Evolutionary conservation across 2,329 filamentous ascomycete species (phyloP).

Genomic region (Fusarium avenaceum): DNA sequence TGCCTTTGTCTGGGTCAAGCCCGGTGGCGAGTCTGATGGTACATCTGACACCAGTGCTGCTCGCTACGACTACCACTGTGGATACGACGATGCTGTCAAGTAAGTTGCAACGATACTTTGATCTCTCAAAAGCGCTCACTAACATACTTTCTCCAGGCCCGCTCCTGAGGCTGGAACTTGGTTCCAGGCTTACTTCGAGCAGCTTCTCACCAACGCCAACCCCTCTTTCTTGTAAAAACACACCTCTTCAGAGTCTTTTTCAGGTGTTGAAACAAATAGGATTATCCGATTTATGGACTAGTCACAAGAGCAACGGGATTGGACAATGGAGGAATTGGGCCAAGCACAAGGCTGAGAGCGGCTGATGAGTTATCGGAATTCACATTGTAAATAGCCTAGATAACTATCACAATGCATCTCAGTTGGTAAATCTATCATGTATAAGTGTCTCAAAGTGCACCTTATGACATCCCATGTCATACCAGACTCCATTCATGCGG

Average conservation of each 20-base stretch:
- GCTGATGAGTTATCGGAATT: neutral
- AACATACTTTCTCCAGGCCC: constrained; percentile 59
- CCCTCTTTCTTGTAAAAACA: constrained; percentile 58
- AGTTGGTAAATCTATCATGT: too few species aligned
- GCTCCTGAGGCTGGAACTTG: constrained; percentile 78
- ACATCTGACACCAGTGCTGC: constrained; percentile 62
- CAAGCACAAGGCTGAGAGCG: neutral
- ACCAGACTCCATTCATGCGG: too few species aligned
- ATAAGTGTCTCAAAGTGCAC: too few species aligned
- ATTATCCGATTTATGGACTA: neutral
- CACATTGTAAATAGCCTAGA: neutral
- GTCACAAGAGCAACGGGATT: neutral
- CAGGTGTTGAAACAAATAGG: neutral
- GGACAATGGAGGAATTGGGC: neutral
- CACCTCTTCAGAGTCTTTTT: neutral
- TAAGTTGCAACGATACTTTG: neutral
- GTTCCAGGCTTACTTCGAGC: constrained; percentile 73
- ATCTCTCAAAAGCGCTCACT: neutral
- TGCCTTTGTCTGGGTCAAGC: constrained; percentile 80
- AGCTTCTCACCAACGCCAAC: constrained; percentile 68
- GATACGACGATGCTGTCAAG: constrained; percentile 63
- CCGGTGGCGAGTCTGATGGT: constrained; percentile 70
- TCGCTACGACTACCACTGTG: constrained; percentile 60
- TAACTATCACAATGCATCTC: neutral
- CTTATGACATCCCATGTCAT: too few species aligned